A percentile compares a stretch with the other conserved stretches of the same genome.
Conservation (phyloP, 495 filamentous ascomycete genomes). For the Oleoguttula mirabilis region DNA sequence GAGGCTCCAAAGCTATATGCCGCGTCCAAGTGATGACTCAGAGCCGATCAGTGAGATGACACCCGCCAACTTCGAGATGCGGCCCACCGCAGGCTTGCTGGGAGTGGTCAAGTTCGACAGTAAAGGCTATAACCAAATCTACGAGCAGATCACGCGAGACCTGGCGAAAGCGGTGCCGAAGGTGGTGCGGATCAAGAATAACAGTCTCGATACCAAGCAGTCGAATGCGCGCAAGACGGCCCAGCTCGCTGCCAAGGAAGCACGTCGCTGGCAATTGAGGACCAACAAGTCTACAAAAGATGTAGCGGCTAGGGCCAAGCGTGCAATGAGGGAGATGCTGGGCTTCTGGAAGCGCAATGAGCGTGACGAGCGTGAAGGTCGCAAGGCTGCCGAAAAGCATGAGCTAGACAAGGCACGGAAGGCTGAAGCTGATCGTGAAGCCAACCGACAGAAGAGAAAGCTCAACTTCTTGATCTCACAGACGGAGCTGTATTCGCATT, state of each 20-base stretch:
- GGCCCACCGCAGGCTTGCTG: constrained; percentile 10
- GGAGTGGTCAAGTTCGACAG: constrained; percentile 22
- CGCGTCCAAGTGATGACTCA: constrained; percentile 21
- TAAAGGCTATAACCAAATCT: constrained; percentile 92
- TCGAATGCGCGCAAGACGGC: constrained; percentile 96
- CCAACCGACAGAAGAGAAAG: constrained; percentile 93
- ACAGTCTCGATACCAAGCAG: constrained; percentile 68
- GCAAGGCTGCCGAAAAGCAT: constrained; percentile 87
- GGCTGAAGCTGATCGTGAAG: constrained; percentile 92
- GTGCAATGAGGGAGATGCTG: constrained; percentile 99
- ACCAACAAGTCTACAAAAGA: constrained; percentile 99
- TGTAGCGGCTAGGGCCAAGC: constrained; percentile 89
- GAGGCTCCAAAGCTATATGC: constrained; percentile 30
- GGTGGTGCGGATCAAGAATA: constrained; percentile 71
- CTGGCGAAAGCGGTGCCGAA: constrained; percentile 91
- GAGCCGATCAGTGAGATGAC: constrained; percentile 14
- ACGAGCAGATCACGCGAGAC: constrained; percentile 96
- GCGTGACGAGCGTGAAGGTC: constrained; percentile 85
- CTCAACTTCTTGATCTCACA: constrained; percentile 99
- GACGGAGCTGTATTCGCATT: constrained; percentile 97
- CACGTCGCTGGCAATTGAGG: constrained; percentile 87
- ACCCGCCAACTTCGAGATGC: constrained; percentile 9
- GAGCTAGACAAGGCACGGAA: constrained; percentile 94
- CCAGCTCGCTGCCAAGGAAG: constrained; percentile 92
- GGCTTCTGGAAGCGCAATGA: constrained; percentile 99